These are phyloP conservation scores for Solanum gracilifrons DNA, from an alignment of 257 asterid species.

Conservation along the genomic window DNA sequence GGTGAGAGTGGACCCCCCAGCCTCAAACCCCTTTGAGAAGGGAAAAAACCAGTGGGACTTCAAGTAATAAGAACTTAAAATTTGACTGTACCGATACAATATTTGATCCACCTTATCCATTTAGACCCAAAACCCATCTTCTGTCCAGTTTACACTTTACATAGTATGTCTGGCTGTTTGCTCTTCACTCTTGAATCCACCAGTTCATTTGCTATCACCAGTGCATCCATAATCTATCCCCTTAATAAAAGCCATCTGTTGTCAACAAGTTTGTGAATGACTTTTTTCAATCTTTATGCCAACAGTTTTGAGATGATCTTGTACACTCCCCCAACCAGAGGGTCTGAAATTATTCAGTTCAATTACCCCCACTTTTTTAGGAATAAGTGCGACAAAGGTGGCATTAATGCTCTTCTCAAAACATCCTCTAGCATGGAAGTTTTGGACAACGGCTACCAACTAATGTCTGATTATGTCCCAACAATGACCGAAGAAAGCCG, in stretches of 20 bases:
- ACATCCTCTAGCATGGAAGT: not conserved
- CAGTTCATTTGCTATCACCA: not conserved
- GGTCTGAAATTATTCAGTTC: not conserved
- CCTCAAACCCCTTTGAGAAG: not conserved
- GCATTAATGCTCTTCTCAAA: not conserved
- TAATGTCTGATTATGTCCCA: not conserved
- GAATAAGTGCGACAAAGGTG: not conserved
- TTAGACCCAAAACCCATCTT: not conserved
- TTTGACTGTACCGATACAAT: not conserved
- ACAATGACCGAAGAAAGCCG: not conserved
- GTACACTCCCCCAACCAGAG: not conserved
- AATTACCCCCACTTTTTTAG: not conserved
- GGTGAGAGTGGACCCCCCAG: no score
- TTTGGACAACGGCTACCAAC: not conserved
- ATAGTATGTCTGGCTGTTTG: not conserved
- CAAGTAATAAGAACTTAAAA: no score
- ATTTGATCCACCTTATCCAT: not conserved
- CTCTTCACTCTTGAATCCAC: not conserved
- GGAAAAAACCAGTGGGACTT: not conserved
- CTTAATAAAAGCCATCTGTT: not conserved
- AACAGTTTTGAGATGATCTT: not conserved
- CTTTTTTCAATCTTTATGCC: not conserved
- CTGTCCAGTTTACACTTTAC: not conserved
- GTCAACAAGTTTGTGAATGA: not conserved
- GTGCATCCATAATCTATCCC: not conserved